These are phyloP conservation scores for Datura wrightii DNA, from an alignment of 257 asterid species.

Conservation along the genomic window DNA sequence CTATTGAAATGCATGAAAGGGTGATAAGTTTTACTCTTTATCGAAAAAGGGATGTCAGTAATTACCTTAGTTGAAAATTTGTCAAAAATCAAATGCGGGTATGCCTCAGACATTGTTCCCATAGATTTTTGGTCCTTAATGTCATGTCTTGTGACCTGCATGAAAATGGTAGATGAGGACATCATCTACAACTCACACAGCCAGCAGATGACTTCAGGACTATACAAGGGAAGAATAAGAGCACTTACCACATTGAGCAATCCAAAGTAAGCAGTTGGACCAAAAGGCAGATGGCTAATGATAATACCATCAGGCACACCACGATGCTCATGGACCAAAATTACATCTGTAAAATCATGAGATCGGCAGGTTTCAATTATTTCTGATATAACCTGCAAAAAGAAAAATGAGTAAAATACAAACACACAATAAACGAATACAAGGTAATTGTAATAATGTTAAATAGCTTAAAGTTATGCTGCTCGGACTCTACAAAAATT, in stretches of 20 bases:
- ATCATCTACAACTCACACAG: constrained; percentile 24
- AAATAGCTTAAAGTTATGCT: not conserved
- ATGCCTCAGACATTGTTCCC: constrained; percentile 31
- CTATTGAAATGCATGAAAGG: not conserved
- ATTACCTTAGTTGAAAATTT: constrained; percentile 24
- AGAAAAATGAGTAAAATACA: not conserved
- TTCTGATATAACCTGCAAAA: constrained; percentile 80
- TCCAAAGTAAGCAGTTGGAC: constrained; percentile 95
- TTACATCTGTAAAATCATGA: constrained; percentile 91
- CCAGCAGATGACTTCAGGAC: not conserved
- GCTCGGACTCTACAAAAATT: not conserved
- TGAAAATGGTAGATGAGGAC: constrained; percentile 32
- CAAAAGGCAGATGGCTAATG: constrained; percentile 92
- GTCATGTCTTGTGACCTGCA: constrained; percentile 74
- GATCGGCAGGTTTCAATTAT: constrained; percentile 86
- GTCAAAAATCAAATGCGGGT: constrained; percentile 29
- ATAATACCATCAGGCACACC: constrained; percentile 92
- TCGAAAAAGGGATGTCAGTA: not conserved
- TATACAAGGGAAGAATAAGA: constrained; percentile 5
- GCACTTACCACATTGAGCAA: constrained; percentile 89
- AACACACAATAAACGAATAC: not conserved
- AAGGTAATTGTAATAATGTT: not conserved
- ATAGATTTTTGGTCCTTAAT: constrained; percentile 30
- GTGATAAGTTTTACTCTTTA: not conserved
- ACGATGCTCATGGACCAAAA: constrained; percentile 91